Evolutionary conservation across 352 stramenopile genomes (phyloP).

Genomic region (Peronospora belbahrii): DNA sequence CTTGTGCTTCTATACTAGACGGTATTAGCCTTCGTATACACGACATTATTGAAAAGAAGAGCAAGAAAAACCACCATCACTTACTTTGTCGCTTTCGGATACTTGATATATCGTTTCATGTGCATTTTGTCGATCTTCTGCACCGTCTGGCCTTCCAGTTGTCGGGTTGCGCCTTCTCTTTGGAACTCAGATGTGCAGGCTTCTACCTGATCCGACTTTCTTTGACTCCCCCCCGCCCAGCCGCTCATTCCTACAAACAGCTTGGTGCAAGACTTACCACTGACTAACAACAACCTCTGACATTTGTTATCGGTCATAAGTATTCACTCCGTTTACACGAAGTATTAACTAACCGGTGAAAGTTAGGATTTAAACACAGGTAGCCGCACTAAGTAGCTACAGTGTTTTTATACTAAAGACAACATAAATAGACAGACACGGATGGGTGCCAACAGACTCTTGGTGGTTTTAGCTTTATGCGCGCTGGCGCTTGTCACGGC

Average conservation of each 20-base stretch:
- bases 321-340: slow-evolving; percentile 15
- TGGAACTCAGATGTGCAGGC: slow-evolving; percentile 4
- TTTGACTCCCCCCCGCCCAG: slow-evolving; percentile 1
- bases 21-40: no score
- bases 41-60: background rate
- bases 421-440: background rate
- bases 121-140: slow-evolving; percentile 10
- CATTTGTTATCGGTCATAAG: slow-evolving; percentile 8
- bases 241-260: slow-evolving; percentile 12
- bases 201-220: slow-evolving; percentile 31
- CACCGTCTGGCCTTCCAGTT: slow-evolving; percentile 11
- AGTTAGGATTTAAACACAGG: slow-evolving; percentile 1
- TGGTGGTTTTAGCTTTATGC: slow-evolving; percentile 17
- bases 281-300: slow-evolving; percentile 5
- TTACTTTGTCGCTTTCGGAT: background rate
- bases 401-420: no score
- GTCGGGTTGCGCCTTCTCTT: slow-evolving; percentile 18
- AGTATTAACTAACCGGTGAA: slow-evolving; percentile 18
- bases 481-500: slow-evolving; percentile 13
- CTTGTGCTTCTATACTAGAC: no score
- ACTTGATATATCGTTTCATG: background rate
- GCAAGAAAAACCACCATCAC: background rate
- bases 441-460: slow-evolving; percentile 18
- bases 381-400: slow-evolving; percentile 5
- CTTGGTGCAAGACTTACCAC: slow-evolving; percentile 14